Evolutionary conservation across 2,329 filamentous ascomycete species (phyloP).

Genomic region (Aspergillus cejpii): DNA sequence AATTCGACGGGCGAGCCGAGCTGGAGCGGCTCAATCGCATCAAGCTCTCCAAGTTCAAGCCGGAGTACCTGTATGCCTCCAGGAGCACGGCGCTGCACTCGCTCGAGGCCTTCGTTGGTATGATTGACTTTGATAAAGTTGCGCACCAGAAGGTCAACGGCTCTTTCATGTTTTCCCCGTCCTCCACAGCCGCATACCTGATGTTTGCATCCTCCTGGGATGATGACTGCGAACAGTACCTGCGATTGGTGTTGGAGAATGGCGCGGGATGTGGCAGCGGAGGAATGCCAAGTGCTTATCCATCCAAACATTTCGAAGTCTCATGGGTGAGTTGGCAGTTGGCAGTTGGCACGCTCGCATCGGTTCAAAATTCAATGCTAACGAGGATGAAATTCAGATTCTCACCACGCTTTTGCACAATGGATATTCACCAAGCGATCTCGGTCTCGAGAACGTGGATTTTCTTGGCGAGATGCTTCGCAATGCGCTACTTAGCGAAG

Average conservation of each 20-base stretch:
- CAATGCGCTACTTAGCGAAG: neutral
- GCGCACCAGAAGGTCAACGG: constrained; percentile 29
- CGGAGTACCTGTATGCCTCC: constrained; percentile 25
- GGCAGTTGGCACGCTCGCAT: constrained; percentile 8
- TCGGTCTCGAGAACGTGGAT: neutral
- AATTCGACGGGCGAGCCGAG: constrained; percentile 20
- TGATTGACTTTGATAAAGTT: constrained; percentile 34
- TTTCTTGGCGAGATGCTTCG: neutral
- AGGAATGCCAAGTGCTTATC: constrained; percentile 25
- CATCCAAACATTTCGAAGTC: constrained; percentile 24
- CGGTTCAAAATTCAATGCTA: neutral
- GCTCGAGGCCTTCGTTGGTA: constrained; percentile 36
- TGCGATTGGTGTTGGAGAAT: constrained; percentile 16
- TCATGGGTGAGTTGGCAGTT: too few relatives aligned
- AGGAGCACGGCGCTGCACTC: constrained; percentile 31
- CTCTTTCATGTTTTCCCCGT: constrained; percentile 37
- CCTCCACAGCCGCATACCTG: constrained; percentile 38
- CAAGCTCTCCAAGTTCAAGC: constrained; percentile 25
- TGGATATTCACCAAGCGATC: neutral
- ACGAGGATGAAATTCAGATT: neutral
- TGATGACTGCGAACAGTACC: constrained; percentile 29
- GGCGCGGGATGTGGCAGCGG: constrained; percentile 12
- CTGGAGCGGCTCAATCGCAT: constrained; percentile 18
- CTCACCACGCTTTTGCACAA: neutral
- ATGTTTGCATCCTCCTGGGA: constrained; percentile 31